These are phyloP conservation scores for Spiraea crenata DNA, from an alignment of 331 rosid species.

Conservation along the genomic window DNA sequence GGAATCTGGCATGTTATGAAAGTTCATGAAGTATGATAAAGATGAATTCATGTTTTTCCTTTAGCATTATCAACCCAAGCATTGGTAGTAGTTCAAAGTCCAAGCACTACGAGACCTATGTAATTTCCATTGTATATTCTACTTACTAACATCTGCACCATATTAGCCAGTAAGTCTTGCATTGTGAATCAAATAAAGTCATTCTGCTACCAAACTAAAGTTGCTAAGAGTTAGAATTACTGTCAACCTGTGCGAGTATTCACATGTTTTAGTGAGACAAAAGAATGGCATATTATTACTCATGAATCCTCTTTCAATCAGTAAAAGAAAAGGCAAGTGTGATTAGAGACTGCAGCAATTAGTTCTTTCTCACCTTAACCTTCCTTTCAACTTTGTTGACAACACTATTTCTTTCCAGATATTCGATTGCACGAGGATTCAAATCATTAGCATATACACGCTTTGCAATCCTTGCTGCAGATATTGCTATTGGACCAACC, in stretches of 20 bases:
- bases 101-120: background rate
- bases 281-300: background rate
- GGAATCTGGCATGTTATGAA: background rate
- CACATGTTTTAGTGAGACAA: background rate
- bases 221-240: background rate
- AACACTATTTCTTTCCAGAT: conserved; percentile 77
- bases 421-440: conserved; percentile 79
- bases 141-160: background rate
- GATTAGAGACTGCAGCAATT: conserved; percentile 14
- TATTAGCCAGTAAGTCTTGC: background rate
- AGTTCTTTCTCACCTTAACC: conserved; percentile 61
- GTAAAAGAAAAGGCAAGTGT: conserved; percentile 7
- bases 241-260: background rate
- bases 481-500: conserved; percentile 88
- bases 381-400: conserved; percentile 86
- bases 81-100: background rate
- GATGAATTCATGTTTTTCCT: background rate
- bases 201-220: background rate
- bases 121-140: background rate
- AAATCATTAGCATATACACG: conserved; percentile 90
- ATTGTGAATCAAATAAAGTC: background rate
- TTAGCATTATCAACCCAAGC: conserved; percentile 4
- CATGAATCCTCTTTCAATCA: background rate
- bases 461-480: conserved; percentile 83
- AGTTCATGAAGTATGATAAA: background rate